Conservation (phyloP, 2,329 filamentous ascomycete species). For the Furcasterigmium furcatum region DNA sequence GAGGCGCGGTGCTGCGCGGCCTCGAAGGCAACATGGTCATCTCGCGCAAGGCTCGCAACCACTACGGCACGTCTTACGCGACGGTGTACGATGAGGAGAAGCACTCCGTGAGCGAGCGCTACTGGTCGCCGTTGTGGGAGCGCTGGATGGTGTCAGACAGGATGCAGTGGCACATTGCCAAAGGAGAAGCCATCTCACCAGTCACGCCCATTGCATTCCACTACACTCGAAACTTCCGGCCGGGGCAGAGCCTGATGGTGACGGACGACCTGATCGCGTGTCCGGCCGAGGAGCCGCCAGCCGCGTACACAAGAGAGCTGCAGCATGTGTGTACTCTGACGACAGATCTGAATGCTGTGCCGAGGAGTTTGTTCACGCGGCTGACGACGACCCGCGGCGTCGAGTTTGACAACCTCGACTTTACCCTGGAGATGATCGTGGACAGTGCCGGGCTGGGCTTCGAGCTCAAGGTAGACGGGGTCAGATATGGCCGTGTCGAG, state of each 20-base stretch:
- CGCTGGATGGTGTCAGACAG: constrained; percentile 79
- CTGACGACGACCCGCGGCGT: constrained; percentile 76
- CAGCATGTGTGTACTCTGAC: constrained; percentile 71
- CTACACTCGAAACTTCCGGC: constrained; percentile 81
- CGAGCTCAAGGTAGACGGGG: constrained; percentile 75
- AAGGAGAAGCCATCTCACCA: constrained; percentile 75
- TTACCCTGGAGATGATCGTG: constrained; percentile 79
- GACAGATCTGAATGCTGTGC: constrained; percentile 76
- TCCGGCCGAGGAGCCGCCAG: constrained; percentile 64
- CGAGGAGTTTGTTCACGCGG: constrained; percentile 68
- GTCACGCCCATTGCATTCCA: constrained; percentile 74
- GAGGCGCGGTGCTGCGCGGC: constrained; percentile 72
- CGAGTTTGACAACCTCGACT: constrained; percentile 80
- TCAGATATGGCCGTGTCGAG: constrained; percentile 72
- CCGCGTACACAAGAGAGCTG: constrained; percentile 56
- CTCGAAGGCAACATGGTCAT: constrained; percentile 79
- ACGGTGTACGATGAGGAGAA: constrained; percentile 76
- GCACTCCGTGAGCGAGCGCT: constrained; percentile 69
- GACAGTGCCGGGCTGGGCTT: constrained; percentile 74
- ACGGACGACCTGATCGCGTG: constrained; percentile 79
- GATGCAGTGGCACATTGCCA: constrained; percentile 84
- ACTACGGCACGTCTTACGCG: constrained; percentile 79
- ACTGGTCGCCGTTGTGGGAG: constrained; percentile 79
- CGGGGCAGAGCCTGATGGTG: constrained; percentile 72
- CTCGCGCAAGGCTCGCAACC: constrained; percentile 68